These are phyloP conservation scores for Pseudopithomyces chartarum DNA, from an alignment of 2,329 filamentous ascomycete species.

Conservation along the genomic window DNA sequence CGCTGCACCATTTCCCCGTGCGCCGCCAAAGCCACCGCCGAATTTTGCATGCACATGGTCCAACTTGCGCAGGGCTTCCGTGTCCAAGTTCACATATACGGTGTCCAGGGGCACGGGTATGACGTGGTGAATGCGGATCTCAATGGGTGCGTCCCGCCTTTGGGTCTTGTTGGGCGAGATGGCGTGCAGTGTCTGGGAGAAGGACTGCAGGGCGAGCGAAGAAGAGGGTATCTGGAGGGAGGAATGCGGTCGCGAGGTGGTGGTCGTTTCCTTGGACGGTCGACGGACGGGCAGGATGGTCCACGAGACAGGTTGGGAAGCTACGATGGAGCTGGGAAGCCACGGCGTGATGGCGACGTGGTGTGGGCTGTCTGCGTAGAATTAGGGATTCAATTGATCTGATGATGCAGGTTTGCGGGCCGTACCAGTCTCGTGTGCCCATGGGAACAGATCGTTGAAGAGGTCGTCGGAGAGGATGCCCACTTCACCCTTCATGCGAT, in stretches of 20 bases:
- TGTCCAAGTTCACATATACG: slow-evolving; percentile 84
- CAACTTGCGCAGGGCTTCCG: slow-evolving; percentile 75
- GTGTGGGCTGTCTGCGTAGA: slow-evolving; percentile 36
- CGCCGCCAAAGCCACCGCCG: slow-evolving; percentile 63
- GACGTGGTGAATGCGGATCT: slow-evolving; percentile 82
- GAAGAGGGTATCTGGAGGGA: slow-evolving; percentile 79
- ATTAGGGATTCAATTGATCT: neutral
- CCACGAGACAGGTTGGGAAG: slow-evolving; percentile 72
- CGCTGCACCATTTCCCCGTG: slow-evolving; percentile 38
- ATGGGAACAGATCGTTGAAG: slow-evolving; percentile 78
- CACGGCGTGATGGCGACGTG: slow-evolving; percentile 78
- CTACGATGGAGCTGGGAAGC: slow-evolving; percentile 60
- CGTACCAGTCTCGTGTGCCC: slow-evolving; percentile 28
- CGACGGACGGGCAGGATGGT: slow-evolving; percentile 78
- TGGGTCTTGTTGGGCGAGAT: slow-evolving; percentile 76
- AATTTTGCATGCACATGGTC: slow-evolving; percentile 85
- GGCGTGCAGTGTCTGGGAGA: slow-evolving; percentile 73
- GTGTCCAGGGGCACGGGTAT: slow-evolving; percentile 80
- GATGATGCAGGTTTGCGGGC: neutral
- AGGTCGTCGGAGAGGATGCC: slow-evolving; percentile 88
- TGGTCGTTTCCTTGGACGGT: slow-evolving; percentile 28
- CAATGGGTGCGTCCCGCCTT: slow-evolving; percentile 76
- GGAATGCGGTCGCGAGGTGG: slow-evolving; percentile 63
- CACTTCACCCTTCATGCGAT: slow-evolving; percentile 81
- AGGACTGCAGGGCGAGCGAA: slow-evolving; percentile 76